phyloP scores from a whole-genome alignment of 768 basidiomycete genomes.

The Fistulinella prunicolor region DNA sequence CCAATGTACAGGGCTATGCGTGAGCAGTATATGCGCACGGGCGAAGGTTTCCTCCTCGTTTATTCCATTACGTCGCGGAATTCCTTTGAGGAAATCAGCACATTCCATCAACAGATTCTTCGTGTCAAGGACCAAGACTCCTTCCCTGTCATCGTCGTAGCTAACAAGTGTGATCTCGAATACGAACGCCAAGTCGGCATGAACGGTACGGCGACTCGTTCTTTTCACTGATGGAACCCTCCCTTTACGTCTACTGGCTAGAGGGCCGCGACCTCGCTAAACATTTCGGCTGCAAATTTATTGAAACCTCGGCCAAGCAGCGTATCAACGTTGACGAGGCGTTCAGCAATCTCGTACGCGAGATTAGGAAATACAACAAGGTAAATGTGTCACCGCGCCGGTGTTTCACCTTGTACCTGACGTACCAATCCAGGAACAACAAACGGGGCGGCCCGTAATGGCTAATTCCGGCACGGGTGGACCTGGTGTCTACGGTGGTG shows the following conservation, averaged over 20 bases:
- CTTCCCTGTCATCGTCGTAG: conserved; percentile 94
- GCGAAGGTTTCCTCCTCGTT: conserved; percentile 96
- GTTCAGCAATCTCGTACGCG: conserved; percentile 88
- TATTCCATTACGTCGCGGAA: conserved; percentile 98
- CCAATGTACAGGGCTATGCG: conserved; percentile 78
- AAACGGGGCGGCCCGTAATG: conserved; percentile 68
- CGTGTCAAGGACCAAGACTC: conserved; percentile 95
- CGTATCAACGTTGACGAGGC: conserved; percentile 97
- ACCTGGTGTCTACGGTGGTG: conserved; percentile 46
- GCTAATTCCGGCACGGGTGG: conserved; percentile 41
- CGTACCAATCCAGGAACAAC: conserved; percentile 54
- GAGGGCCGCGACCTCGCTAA: conserved; percentile 98
- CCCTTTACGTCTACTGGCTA: conserved; percentile 30
- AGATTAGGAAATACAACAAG: conserved; percentile 93
- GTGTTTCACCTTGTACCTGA: conserved; percentile 7
- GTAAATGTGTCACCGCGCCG: conserved; percentile 37
- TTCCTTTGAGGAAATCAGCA: conserved; percentile 96
- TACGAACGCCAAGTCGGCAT: conserved; percentile 95
- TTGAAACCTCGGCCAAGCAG: conserved; percentile 95
- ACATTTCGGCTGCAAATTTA: conserved; percentile 91
- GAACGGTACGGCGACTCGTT: conserved; percentile 59
- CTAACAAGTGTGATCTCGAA: conserved; percentile 97
- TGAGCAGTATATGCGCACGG: conserved; percentile 98
- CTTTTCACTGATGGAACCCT: neutral
- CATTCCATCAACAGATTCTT: conserved; percentile 94